Evolutionary conservation across 2,329 filamentous ascomycete genomes (phyloP).

Genomic region (Colletotrichum sp.): DNA sequence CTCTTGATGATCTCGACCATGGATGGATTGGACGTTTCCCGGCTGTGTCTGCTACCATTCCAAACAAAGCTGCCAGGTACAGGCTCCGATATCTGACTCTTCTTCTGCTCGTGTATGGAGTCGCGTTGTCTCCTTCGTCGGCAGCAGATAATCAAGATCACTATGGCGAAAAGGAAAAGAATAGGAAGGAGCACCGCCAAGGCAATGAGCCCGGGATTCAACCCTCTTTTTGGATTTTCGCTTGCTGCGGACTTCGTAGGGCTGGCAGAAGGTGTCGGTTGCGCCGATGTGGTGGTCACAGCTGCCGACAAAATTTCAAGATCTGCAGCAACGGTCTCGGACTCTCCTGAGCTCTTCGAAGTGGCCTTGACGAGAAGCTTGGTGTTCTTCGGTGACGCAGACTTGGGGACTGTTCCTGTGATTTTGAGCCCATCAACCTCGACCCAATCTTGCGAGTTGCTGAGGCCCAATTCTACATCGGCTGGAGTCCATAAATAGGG

Average conservation of each 20-base stretch:
- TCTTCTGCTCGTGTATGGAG: conserved; percentile 20
- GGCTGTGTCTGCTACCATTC: conserved; percentile 23
- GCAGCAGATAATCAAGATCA: conserved; percentile 30
- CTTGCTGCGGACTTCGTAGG: conserved; percentile 26
- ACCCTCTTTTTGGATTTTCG: not conserved
- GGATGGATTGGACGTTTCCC: conserved; percentile 13
- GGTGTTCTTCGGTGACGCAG: conserved; percentile 29
- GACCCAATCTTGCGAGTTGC: conserved; percentile 49
- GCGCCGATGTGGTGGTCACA: conserved; percentile 24
- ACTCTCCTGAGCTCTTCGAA: conserved; percentile 35
- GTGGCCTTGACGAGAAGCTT: conserved; percentile 32
- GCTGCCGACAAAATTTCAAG: conserved; percentile 37
- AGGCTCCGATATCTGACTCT: conserved; percentile 34
- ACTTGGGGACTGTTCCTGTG: conserved; percentile 44
- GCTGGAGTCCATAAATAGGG: conserved; percentile 45
- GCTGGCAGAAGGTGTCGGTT: conserved; percentile 27
- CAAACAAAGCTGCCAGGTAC: conserved; percentile 33
- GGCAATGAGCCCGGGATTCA: conserved; percentile 18
- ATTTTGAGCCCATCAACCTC: conserved; percentile 42
- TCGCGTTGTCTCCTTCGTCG: conserved; percentile 27
- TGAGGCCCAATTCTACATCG: conserved; percentile 41
- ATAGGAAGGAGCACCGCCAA: conserved; percentile 19
- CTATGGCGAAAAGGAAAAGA: not conserved
- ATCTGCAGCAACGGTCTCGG: conserved; percentile 42
- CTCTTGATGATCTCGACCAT: conserved; percentile 23